A percentile compares a stretch with the other conserved stretches of the same genome.
These are phyloP conservation scores for Alternaria solani DNA, from an alignment of 2,329 filamentous ascomycete species.

Conservation along the genomic window DNA sequence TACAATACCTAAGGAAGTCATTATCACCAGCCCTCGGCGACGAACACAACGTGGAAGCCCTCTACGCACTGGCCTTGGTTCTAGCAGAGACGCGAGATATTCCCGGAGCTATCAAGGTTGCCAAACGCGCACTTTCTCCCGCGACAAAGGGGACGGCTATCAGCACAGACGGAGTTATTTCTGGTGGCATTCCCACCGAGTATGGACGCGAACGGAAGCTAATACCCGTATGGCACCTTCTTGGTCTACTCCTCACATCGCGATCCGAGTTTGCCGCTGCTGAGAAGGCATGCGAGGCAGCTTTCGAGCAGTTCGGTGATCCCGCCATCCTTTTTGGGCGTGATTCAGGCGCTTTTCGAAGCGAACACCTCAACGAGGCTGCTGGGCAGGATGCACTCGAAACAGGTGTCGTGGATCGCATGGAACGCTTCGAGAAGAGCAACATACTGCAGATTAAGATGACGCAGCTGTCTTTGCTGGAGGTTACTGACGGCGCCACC, in stretches of 20 bases:
- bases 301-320: conserved; percentile 87
- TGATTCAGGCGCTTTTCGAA: conserved; percentile 62
- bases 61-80: conserved; percentile 84
- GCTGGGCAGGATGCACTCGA: conserved; percentile 23
- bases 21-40: conserved; percentile 72
- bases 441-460: conserved; percentile 93
- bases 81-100: conserved; percentile 87
- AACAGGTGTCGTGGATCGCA: conserved; percentile 73
- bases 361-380: conserved; percentile 68
- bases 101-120: conserved; percentile 78
- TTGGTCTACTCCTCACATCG: conserved; percentile 84
- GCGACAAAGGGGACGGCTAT: conserved; percentile 49
- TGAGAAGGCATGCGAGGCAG: conserved; percentile 83
- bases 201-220: conserved; percentile 65
- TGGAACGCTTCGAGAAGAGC: conserved; percentile 86
- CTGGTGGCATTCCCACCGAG: conserved; percentile 34
- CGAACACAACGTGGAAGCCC: conserved; percentile 74
- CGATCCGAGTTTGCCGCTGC: conserved; percentile 85
- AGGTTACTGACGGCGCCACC: conserved; percentile 82
- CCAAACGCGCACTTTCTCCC: conserved; percentile 76
- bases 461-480: conserved; percentile 85
- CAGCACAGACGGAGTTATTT: conserved; percentile 44
- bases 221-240: conserved; percentile 91
- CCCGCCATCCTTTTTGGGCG: conserved; percentile 73
- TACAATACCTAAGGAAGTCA: conserved; percentile 77